phyloP scores from a whole-genome alignment of 805 yeast species.

The Pichia thaimueangensis region DNA sequence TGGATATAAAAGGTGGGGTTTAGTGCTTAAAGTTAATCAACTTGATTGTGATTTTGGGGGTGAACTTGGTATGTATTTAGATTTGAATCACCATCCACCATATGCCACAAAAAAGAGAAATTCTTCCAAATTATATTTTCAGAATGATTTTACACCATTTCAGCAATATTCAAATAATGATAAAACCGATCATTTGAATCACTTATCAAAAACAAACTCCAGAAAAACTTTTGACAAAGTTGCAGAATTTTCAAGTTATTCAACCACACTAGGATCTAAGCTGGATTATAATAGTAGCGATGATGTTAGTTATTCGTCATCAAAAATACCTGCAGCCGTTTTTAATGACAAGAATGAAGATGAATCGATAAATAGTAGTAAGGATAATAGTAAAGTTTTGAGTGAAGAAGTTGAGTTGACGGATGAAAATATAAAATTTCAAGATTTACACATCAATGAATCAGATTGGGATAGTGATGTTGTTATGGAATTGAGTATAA shows the following conservation, averaged over 20 bases:
- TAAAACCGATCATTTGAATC: not conserved
- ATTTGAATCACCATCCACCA: not conserved
- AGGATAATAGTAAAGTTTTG: not conserved
- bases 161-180: not conserved
- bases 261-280: not conserved
- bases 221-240: not conserved
- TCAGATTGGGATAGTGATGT: conserved; percentile 14
- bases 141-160: not conserved
- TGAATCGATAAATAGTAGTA: not conserved
- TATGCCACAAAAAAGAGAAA: not conserved
- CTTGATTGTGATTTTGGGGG: conserved; percentile 29
- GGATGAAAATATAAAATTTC: not conserved
- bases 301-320: not conserved
- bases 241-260: not conserved
- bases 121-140: not conserved
- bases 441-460: conserved; percentile 2
- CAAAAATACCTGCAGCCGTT: not conserved
- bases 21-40: conserved; percentile 20
- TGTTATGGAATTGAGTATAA: conserved; percentile 37
- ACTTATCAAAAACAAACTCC: not conserved
- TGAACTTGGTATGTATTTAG: conserved; percentile 15
- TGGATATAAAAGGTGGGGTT: conserved; percentile 29
- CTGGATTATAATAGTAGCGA: not conserved
- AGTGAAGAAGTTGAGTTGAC: not conserved
- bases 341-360: not conserved